These are phyloP conservation scores for Miscanthus lutarioriparius DNA, from an alignment of 176 grass and related monocot genomes.

Conservation along the genomic window DNA sequence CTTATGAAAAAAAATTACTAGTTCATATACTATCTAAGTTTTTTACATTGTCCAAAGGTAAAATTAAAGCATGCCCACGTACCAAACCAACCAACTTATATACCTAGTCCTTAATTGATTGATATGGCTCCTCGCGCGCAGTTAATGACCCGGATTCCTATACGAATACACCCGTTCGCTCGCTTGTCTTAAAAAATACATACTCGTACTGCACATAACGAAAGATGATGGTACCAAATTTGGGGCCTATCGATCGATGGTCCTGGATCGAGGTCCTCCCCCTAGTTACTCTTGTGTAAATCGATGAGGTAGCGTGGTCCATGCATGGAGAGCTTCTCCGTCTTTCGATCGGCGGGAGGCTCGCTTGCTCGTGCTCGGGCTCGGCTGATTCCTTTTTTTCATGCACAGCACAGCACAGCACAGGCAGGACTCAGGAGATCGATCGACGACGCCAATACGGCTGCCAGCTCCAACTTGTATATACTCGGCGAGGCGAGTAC, in stretches of 20 bases:
- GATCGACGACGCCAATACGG: neutral
- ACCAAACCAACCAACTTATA: no score
- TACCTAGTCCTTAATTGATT: no score
- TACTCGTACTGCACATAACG: neutral
- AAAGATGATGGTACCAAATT: no score
- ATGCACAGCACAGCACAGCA: neutral
- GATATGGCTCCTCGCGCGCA: no score
- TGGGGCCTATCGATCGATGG: no score
- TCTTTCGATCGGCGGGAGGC: constrained; percentile 7
- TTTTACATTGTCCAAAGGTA: no score
- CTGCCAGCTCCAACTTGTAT: neutral
- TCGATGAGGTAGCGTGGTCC: constrained; percentile 22
- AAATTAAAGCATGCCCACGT: no score
- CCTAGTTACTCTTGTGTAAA: neutral
- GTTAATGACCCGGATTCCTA: neutral
- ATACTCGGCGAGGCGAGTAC: neutral
- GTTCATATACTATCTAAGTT: no score
- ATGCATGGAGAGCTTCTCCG: neutral
- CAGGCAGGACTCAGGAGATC: no score
- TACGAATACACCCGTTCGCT: neutral
- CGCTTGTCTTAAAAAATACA: no score
- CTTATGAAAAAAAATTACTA: no score
- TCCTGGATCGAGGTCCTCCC: constrained; percentile 9
- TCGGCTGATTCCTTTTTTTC: neutral
- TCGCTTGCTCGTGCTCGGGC: neutral